Base-by-base conservation (phyloP, 2,329 filamentous ascomycete genomes). In the Didymella pinodella region DNA sequence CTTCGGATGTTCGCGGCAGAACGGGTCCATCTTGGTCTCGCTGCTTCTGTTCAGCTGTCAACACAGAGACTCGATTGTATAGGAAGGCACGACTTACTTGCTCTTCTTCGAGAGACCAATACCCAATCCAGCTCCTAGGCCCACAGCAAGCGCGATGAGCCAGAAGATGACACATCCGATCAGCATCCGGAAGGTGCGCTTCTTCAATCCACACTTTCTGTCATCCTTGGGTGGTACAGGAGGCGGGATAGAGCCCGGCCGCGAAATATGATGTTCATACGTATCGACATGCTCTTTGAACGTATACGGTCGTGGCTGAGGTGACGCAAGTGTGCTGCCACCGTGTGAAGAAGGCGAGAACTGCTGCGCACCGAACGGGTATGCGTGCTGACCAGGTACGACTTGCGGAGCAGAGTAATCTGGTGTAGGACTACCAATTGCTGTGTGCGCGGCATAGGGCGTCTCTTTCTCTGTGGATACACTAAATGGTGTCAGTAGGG, bases 91-190 rank as follows among this genome's bases (percentile, higher is more conserved):
- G 53, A 68, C 59, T 63, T 62, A 67, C 64, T 67, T 55, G 5
- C 66, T 52, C 38, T 72, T 74, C 28, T 70, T 73, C 18, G 52
- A 55, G 12, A 67, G 32, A 12, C 69, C 68, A 28, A 73, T 41
- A 2, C 72, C 76, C 14, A 79, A 62, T 4, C 78, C 78, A 12
- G 75, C 71, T 32, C 76, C 76, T 7, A 79, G 65, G 5, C 73
- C 77, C 7, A 77, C 69, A 1, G 65, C 78, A 10, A 80, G 63
- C 5, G 68, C 71, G 34, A 79, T 55, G 0, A 74, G 60, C 40
- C 70, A 63, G 34, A 75, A 51, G 3, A 78, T 7, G 10, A 75
- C 46, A 18, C 63, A 64, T 11, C 55, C 57, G 7, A 70, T 16
- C 7, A 72, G 57, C 22, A 74, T 68, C 38, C 62, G 66, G 20